A percentile compares a stretch with the other conserved stretches of the same genome.
Evolutionary conservation across 164 flowering plant species (phyloP).

Genomic region (Echeveria elegans): DNA sequence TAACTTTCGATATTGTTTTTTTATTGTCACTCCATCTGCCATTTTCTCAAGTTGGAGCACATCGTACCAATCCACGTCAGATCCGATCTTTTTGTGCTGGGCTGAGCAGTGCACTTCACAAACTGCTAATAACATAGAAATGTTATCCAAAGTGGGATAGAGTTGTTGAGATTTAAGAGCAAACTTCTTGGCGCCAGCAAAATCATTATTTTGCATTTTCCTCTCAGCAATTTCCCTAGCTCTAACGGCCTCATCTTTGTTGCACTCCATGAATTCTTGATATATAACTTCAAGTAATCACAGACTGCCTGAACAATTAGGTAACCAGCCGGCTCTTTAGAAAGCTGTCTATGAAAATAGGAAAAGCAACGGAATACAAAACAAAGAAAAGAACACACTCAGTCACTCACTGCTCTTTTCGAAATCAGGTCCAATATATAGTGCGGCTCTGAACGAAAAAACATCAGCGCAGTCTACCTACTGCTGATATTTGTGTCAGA

Average conservation of each 20-base stretch:
- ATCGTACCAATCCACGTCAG: constrained; percentile 41
- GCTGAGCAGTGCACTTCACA: constrained; percentile 50
- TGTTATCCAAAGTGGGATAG: constrained; percentile 36
- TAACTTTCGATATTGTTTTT: constrained; percentile 42
- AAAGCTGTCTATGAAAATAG: neutral
- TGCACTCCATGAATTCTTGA: constrained; percentile 33
- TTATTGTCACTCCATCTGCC: constrained; percentile 31
- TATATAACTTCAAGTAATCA: neutral
- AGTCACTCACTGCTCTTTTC: constrained; percentile 31
- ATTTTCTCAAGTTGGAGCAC: constrained; percentile 32
- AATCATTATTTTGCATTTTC: constrained; percentile 32
- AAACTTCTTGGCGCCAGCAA: constrained; percentile 29
- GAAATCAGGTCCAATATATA: constrained; percentile 20
- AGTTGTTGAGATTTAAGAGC: constrained; percentile 36
- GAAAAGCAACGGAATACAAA: constrained; percentile 18
- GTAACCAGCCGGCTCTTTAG: neutral
- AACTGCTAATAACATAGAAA: constrained; percentile 28
- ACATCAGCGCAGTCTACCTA: neutral
- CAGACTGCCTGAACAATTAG: neutral
- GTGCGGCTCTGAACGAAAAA: neutral
- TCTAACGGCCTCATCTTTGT: constrained; percentile 49
- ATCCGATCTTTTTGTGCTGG: constrained; percentile 20
- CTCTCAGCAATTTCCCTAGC: constrained; percentile 37
- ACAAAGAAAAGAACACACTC: neutral
- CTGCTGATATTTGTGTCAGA: neutral